Evolutionary conservation across 805 yeast species (phyloP).

Genomic region (Kazachstania psychrophila): DNA sequence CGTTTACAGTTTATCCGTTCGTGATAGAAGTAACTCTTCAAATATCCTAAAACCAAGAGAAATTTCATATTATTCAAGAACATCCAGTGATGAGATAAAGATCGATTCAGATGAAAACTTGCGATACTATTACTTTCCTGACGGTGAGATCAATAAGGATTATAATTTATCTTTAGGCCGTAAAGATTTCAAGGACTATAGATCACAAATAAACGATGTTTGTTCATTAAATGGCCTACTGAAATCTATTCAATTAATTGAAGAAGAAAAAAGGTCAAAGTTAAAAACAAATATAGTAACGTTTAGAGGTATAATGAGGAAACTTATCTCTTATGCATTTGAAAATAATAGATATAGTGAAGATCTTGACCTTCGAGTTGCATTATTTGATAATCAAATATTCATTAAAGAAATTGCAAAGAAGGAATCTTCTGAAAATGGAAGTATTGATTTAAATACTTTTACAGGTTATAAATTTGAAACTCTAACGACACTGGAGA

Average conservation of each 20-base stretch:
- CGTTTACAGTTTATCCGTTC: too few relatives aligned
- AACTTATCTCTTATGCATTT: constrained; percentile 47
- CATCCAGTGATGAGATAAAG: constrained; percentile 40
- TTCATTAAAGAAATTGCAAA: constrained; percentile 44
- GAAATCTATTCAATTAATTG: constrained; percentile 45
- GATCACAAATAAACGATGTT: constrained; percentile 40
- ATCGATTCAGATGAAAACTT: constrained; percentile 45
- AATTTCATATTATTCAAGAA: constrained; percentile 56
- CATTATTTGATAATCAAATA: constrained; percentile 66
- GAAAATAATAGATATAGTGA: constrained; percentile 41
- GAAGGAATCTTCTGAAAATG: constrained; percentile 2
- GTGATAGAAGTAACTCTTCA: constrained; percentile 33
- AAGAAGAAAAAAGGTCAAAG: constrained; percentile 36
- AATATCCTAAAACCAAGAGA: constrained; percentile 81
- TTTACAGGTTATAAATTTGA: constrained; percentile 86
- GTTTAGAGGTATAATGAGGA: constrained; percentile 74
- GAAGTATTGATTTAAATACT: constrained; percentile 30
- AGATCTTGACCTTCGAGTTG: constrained; percentile 50
- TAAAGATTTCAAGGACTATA: constrained; percentile 46
- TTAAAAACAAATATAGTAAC: constrained; percentile 59
- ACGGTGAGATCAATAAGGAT: constrained; percentile 45
- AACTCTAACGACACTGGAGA: constrained; percentile 58
- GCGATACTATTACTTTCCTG: constrained; percentile 76
- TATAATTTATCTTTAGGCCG: constrained; percentile 63
- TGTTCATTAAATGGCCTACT: constrained; percentile 45